Evolutionary conservation across 179 eudicot genomes (phyloP), one percentile per base, ranked within the genome.

Genomic region (Kewa caespitosa): DNA sequence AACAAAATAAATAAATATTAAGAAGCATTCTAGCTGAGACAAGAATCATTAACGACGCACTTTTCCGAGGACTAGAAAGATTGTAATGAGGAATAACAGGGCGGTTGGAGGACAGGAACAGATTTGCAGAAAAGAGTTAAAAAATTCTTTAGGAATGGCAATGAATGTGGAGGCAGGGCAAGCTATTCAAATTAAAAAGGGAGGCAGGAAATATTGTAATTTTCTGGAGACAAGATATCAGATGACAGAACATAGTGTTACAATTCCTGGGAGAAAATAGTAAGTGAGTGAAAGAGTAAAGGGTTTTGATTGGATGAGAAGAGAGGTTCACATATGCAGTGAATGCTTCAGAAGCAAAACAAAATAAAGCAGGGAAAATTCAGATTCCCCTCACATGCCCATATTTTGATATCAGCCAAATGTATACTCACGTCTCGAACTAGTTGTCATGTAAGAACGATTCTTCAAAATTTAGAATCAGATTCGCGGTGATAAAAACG

Each of bases 361-460:
- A 10, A 34, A 50, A 18, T 17, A 31, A 60, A 38, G 48, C 12
- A 50, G 27, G 64, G 39, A 12, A 73, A 28, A 38, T 32, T 59
- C 43, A 64, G 72, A 64, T 4, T 78, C 65, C 59, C 13, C 18
- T 33, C 77, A 66, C 76, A 79, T 55, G 81, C 55, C 64, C 77
- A 73, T 70, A 67, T 42, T 79, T 70, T 55, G 33, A 72, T 78
- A 72, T 72, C 72, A 78, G 46, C 76, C 72, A 54, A 38, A 65
- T n/a, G n/a, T n/a, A n/a, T n/a, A n/a, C n/a, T n/a, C n/a, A n/a
- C n/a, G n/a, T n/a, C n/a, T n/a, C n/a, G n/a, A n/a, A n/a, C n/a
- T n/a, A n/a, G n/a, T n/a, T n/a, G n/a, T n/a, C n/a, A n/a, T n/a
- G n/a, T n/a, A n/a, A n/a, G n/a, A n/a, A n/a, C n/a, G n/a, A n/a